Base-by-base conservation (phyloP, 2,329 filamentous ascomycete species). In the Colletotrichum zoysiae region DNA sequence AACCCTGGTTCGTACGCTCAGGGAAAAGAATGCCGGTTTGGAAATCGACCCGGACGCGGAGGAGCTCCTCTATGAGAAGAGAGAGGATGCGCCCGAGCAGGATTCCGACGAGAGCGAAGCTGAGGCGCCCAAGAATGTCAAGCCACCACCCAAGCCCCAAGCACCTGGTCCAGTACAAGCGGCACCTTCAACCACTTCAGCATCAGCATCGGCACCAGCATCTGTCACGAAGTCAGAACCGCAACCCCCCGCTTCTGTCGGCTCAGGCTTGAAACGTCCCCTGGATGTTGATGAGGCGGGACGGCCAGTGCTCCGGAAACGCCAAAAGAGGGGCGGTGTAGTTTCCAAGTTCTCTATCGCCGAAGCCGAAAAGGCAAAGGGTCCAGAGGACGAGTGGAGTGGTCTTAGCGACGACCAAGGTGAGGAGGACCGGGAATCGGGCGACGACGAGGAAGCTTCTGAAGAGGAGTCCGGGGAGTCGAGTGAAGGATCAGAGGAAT, bases 231-330 rank as follows among this genome's bases (percentile, higher is more conserved):
- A 68, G 51, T 26, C 65, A 18, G 69, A 58, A 18, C 42, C 48
- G 16, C 58, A 63, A 33, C 64, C 48, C 23, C 30, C 72, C 18
- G 56, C 60, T 3, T 57, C 77, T 16, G 82, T 89, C 65, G 96
- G 96, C 26, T 92, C 91, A 73, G 96, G 96, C 8, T 82, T 99
- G 71, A 98, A 98, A 80, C 88, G 95, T 53, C 94, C 95, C 1
- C 84, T 99, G 14, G 93, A 97, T 56, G 76, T 94, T 12, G 94
- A 94, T 74, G 90, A 93, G 1, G 90, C 92, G 70, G 94, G 95
- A 8, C 90, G 90, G 67, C 96, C 95, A 0, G 85, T 97, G 3
- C 90, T 98, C 63, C 92, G 93, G 78, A 96, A 94, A 79, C 88
- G 94, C 63, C 95, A 95, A 81, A 92, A 92, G 75, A 87, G 91